A percentile compares a stretch with the other conserved stretches of the same genome.
phyloP scores from a whole-genome alignment of 139 green algal genomes.

The Nannochloris sp. region DNA sequence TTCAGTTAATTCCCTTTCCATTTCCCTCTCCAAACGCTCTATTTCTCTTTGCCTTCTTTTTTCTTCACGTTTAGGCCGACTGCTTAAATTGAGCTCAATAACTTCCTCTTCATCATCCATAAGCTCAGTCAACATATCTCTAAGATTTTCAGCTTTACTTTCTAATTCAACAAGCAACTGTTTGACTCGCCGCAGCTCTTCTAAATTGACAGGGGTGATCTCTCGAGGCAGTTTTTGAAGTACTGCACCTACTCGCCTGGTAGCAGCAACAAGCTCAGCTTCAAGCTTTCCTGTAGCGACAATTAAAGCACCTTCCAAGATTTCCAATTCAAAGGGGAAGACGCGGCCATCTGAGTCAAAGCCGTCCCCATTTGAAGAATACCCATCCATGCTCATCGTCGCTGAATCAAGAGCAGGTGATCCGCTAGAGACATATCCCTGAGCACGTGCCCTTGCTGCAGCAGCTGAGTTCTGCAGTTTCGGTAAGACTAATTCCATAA shows the following conservation, averaged over 20 bases:
- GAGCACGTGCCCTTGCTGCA: not conserved
- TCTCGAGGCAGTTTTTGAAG: conserved; percentile 74
- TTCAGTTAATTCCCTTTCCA: conserved; percentile 4
- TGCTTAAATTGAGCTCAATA: conserved; percentile 80
- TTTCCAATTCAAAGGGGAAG: conserved; percentile 89
- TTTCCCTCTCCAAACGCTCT: conserved; percentile 73
- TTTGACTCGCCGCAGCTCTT: conserved; percentile 88
- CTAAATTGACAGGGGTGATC: conserved; percentile 86
- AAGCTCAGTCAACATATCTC: conserved; percentile 80
- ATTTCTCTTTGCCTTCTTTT: conserved; percentile 61
- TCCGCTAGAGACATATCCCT: not conserved
- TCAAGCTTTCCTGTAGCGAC: conserved; percentile 83
- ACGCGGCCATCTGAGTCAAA: conserved; percentile 2
- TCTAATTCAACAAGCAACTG: conserved; percentile 82
- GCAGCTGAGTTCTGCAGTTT: conserved; percentile 35
- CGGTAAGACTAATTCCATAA: conserved; percentile 67
- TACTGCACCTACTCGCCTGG: conserved; percentile 49
- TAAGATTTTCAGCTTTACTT: conserved; percentile 65
- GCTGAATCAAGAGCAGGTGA: not conserved
- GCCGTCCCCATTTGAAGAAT: not conserved
- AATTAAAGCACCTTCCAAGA: conserved; percentile 81
- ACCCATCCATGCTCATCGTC: conserved; percentile 8
- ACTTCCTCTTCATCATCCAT: conserved; percentile 95
- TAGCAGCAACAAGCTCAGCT: conserved; percentile 63
- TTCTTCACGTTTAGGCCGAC: conserved; percentile 65